Evolutionary conservation across 192 early-diverging fungal species (phyloP).

Genomic region (Umbelopsis sp.): DNA sequence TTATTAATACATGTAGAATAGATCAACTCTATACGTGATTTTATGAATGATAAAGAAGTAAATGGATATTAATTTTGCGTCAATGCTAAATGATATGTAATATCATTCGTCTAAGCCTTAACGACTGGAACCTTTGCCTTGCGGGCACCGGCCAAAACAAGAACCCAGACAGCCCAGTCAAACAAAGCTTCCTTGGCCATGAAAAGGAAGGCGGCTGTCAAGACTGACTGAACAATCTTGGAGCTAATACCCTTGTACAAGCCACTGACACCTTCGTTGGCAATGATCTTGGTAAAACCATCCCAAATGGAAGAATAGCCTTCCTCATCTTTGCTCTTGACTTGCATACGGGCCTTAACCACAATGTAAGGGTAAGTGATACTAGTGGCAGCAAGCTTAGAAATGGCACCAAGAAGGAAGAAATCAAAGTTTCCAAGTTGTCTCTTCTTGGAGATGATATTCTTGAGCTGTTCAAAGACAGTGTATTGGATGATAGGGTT

Average conservation of each 20-base stretch:
- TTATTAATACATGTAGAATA: too few relatives aligned
- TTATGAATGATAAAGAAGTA: neutral
- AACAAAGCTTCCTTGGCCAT: constrained; percentile 87
- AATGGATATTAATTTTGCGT: neutral
- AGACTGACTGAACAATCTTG: constrained; percentile 95
- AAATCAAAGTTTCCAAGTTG: constrained; percentile 85
- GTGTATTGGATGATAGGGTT: constrained; percentile 99
- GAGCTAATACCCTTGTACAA: constrained; percentile 91
- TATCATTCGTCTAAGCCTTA: constrained; percentile 21
- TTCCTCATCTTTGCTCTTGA: constrained; percentile 82
- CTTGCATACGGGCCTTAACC: constrained; percentile 97
- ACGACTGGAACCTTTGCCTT: constrained; percentile 23
- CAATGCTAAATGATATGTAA: neutral
- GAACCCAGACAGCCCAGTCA: constrained; percentile 64
- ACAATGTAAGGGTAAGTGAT: constrained; percentile 99
- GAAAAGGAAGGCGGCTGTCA: constrained; percentile 96
- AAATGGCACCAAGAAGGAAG: constrained; percentile 94
- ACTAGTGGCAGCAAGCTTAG: constrained; percentile 92
- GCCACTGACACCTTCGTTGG: constrained; percentile 84
- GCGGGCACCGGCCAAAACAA: constrained; percentile 42
- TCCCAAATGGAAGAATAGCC: constrained; percentile 83
- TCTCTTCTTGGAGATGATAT: constrained; percentile 54
- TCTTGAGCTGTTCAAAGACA: constrained; percentile 94
- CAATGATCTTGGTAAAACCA: constrained; percentile 91
- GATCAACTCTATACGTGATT: neutral